A percentile compares a stretch with the other conserved stretches of the same genome.
These are phyloP conservation scores for Chytriomyces sp. DNA, from an alignment of 192 early-diverging fungal species.

Conservation along the genomic window DNA sequence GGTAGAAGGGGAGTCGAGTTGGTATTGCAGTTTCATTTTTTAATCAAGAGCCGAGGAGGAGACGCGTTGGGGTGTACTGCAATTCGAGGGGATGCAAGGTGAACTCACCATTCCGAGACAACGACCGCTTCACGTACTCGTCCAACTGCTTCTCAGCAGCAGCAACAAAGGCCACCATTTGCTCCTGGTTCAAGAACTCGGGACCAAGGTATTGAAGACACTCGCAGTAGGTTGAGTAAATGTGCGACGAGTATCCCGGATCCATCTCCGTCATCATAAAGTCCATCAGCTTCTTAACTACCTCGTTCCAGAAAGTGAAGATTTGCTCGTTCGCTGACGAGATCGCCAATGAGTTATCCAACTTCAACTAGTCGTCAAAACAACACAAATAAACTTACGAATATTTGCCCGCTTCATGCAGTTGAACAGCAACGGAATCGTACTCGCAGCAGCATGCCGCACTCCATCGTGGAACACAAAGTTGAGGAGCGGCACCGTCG, in stretches of 20 bases:
- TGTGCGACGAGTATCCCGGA: slow-evolving; percentile 72
- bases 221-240: slow-evolving; percentile 71
- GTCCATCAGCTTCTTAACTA: slow-evolving; percentile 77
- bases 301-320: slow-evolving; percentile 69
- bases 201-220: slow-evolving; percentile 52
- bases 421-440: slow-evolving; percentile 80
- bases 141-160: slow-evolving; percentile 70
- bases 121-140: slow-evolving; percentile 68
- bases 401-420: slow-evolving; percentile 43
- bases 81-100: neutral
- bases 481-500: slow-evolving; percentile 87
- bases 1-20: neutral
- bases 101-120: neutral
- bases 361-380: neutral
- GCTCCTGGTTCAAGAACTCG: slow-evolving; percentile 61
- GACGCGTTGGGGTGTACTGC: no score
- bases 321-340: slow-evolving; percentile 57
- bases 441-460: slow-evolving; percentile 78
- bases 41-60: slow-evolving; percentile 9
- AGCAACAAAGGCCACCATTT: slow-evolving; percentile 71
- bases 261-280: slow-evolving; percentile 82
- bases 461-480: slow-evolving; percentile 99
- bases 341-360: neutral
- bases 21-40: slow-evolving; percentile 34
- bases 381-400: slow-evolving; percentile 26